Conservation (phyloP, 139 green algal species). For the Chlamydomonas applanata region DNA sequence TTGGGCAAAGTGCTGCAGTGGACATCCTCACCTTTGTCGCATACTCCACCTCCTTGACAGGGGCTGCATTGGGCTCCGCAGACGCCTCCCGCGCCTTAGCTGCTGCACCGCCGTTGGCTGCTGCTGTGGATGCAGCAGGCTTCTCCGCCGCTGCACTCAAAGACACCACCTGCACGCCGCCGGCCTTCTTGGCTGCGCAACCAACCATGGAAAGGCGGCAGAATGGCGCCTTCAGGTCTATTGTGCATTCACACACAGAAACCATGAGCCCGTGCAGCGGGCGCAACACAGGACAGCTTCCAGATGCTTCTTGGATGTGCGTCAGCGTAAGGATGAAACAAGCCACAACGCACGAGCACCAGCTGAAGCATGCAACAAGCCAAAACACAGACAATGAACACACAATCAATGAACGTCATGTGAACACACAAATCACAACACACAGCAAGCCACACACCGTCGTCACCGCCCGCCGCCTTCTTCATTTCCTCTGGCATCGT, state of each 20-base stretch:
- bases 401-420: no score
- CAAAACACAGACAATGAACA: no score
- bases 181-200: not conserved
- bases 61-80: not conserved
- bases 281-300: no score
- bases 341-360: not conserved
- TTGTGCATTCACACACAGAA: no score
- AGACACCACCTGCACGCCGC: not conserved
- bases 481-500: constrained; percentile 76
- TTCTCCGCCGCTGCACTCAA: not conserved
- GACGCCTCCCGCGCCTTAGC: constrained; percentile 6
- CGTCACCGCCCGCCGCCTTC: constrained; percentile 17
- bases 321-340: not conserved
- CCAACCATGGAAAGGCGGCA: no score
- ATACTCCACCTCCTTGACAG: constrained; percentile 4
- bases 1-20: no score
- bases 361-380: no score
- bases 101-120: not conserved
- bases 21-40: constrained; percentile 12
- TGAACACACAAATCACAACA: no score
- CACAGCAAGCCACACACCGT: constrained; percentile 10
- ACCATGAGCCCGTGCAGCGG: no score
- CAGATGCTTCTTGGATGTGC: no score
- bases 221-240: no score
- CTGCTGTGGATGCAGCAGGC: constrained; percentile 6